Evolutionary conservation across 495 filamentous ascomycete species (phyloP).

Genomic region (Cladorrhinum samala): DNA sequence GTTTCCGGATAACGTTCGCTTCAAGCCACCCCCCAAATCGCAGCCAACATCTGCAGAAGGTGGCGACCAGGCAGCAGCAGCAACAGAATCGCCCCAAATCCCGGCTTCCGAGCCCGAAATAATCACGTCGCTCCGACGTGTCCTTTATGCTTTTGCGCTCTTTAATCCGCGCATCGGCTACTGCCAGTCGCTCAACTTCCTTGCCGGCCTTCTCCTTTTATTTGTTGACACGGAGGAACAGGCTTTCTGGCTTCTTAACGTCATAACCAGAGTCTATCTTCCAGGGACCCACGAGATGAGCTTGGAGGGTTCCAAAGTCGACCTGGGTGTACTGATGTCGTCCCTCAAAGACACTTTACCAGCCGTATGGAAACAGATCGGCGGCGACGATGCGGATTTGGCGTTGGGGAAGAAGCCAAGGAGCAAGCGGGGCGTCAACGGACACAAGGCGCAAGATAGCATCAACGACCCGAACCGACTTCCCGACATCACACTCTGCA

Average conservation of each 20-base stretch:
- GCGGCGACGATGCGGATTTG: slow-evolving; percentile 62
- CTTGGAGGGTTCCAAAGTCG: slow-evolving; percentile 88
- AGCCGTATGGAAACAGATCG: slow-evolving; percentile 80
- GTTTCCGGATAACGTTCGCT: slow-evolving; percentile 90
- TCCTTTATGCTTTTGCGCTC: slow-evolving; percentile 83
- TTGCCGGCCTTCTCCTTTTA: slow-evolving; percentile 89
- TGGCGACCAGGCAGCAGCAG: background rate
- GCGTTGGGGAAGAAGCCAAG: slow-evolving; percentile 44
- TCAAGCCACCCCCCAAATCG: slow-evolving; percentile 59
- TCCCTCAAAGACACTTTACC: slow-evolving; percentile 78
- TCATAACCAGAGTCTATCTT: slow-evolving; percentile 81
- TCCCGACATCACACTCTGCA: slow-evolving; percentile 85
- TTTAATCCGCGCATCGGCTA: slow-evolving; percentile 89
- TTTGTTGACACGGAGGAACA: slow-evolving; percentile 86
- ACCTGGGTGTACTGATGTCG: slow-evolving; percentile 89
- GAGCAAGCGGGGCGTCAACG: slow-evolving; percentile 17
- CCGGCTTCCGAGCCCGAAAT: slow-evolving; percentile 76
- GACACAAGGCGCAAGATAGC: slow-evolving; percentile 13
- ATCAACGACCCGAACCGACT: slow-evolving; percentile 49
- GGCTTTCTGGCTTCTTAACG: slow-evolving; percentile 88
- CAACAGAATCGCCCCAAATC: slow-evolving; percentile 26
- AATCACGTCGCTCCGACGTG: slow-evolving; percentile 71
- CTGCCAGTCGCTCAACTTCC: slow-evolving; percentile 94
- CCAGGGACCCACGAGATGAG: slow-evolving; percentile 90
- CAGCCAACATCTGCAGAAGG: background rate